Conservation (phyloP, 495 filamentous ascomycete genomes). For the Neurospora sp. region DNA sequence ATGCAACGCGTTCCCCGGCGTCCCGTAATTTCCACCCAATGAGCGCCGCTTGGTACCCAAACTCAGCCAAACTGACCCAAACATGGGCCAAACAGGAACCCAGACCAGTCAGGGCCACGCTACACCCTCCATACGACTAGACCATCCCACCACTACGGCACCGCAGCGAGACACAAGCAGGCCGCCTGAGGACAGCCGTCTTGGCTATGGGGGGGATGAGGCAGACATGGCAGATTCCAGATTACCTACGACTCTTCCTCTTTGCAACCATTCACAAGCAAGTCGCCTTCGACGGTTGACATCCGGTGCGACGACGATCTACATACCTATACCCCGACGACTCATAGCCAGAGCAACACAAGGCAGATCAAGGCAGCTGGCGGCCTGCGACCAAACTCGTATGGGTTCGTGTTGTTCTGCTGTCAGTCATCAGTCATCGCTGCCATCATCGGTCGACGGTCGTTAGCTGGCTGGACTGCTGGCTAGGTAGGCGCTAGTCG, state of each 20-base stretch:
- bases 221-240: neutral
- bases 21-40: neutral
- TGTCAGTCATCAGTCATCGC: neutral
- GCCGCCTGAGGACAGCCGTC: neutral
- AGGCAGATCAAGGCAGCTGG: neutral
- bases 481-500: neutral
- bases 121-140: no score
- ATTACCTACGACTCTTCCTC: neutral
- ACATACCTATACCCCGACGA: neutral
- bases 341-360: neutral
- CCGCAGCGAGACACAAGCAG: neutral
- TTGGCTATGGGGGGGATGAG: neutral
- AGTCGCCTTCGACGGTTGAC: neutral
- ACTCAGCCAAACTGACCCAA: neutral
- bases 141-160: neutral
- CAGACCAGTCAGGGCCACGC: neutral
- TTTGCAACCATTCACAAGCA: neutral
- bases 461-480: neutral
- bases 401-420: neutral
- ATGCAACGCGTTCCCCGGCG: neutral
- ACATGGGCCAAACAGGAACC: neutral
- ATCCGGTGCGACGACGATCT: neutral
- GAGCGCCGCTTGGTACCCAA: neutral
- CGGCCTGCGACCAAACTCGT: neutral
- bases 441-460: neutral